Percentiles rank a stretch among this genome's conserved stretches.
These are phyloP conservation scores for Botrytis byssoidea DNA, from an alignment of 2,329 filamentous ascomycete species.

Conservation along the genomic window DNA sequence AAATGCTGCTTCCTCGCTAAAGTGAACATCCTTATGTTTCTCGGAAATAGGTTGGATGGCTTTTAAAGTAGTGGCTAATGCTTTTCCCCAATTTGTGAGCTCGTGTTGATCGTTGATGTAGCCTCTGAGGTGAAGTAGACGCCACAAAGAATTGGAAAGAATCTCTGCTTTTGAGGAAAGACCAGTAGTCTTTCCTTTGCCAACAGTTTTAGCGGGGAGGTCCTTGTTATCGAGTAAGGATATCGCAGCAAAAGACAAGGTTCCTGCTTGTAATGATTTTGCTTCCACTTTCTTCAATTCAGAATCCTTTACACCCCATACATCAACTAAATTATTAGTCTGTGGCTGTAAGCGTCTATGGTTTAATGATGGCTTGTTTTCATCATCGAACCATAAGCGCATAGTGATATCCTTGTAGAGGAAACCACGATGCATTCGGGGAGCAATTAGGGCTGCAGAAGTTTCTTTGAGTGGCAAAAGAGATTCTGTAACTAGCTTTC, in stretches of 20 bases:
- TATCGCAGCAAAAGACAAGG: slow-evolving; percentile 59
- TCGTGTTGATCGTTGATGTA: slow-evolving; percentile 79
- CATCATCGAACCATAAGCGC: slow-evolving; percentile 79
- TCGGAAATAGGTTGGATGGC: slow-evolving; percentile 56
- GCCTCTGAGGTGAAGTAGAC: slow-evolving; percentile 83
- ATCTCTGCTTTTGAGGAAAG: slow-evolving; percentile 67
- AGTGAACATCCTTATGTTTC: slow-evolving; percentile 43
- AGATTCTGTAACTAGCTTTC: slow-evolving; percentile 70
- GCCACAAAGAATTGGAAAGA: slow-evolving; percentile 73
- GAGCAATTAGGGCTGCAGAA: slow-evolving; percentile 74
- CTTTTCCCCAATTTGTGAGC: slow-evolving; percentile 80
- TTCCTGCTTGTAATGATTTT: slow-evolving; percentile 44
- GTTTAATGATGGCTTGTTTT: slow-evolving; percentile 66
- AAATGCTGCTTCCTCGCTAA: slow-evolving; percentile 73
- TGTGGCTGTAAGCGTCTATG: slow-evolving; percentile 53
- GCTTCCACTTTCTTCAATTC: slow-evolving; percentile 47
- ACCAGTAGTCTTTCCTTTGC: slow-evolving; percentile 34
- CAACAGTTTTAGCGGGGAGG: slow-evolving; percentile 68
- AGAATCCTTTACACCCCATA: slow-evolving; percentile 72
- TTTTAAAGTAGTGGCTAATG: slow-evolving; percentile 68
- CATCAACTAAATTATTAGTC: slow-evolving; percentile 48
- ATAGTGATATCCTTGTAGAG: slow-evolving; percentile 75
- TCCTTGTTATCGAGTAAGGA: slow-evolving; percentile 63
- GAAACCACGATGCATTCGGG: slow-evolving; percentile 79
- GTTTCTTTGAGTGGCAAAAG: slow-evolving; percentile 74